These are phyloP conservation scores for Kalaharituber pfeilii DNA, from an alignment of 2,329 filamentous ascomycete species.

Conservation along the genomic window DNA sequence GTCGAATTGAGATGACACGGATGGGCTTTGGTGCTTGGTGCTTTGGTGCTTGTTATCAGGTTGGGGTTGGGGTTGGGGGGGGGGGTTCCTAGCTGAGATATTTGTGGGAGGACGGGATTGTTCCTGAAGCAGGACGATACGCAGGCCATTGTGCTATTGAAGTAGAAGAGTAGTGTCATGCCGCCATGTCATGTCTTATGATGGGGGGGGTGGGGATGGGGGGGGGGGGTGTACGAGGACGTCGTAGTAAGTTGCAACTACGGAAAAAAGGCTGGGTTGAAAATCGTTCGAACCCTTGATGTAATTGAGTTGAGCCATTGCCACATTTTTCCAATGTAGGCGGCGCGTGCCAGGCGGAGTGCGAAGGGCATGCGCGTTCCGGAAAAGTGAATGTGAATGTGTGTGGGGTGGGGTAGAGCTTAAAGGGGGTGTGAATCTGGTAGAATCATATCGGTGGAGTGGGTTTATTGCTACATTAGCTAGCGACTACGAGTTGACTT, in stretches of 20 bases:
- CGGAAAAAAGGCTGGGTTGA: conserved; percentile 9
- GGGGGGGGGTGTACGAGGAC: background rate
- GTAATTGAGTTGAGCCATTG: conserved; percentile 18
- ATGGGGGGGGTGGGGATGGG: background rate
- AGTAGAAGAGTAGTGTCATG: conserved; percentile 13
- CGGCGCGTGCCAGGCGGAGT: conserved; percentile 18
- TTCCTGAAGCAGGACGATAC: conserved; percentile 6
- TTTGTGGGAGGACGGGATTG: conserved; percentile 8
- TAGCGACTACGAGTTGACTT: background rate
- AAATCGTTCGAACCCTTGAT: conserved; percentile 17
- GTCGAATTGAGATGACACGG: background rate
- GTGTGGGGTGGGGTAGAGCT: background rate
- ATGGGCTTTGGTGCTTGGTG: background rate
- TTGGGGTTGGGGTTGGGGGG: conserved; percentile 6
- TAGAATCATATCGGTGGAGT: background rate
- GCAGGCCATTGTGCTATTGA: conserved; percentile 12
- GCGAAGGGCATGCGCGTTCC: conserved; percentile 8
- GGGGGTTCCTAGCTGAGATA: conserved; percentile 1
- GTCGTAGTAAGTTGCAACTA: conserved; percentile 8
- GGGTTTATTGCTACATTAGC: background rate
- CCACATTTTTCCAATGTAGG: conserved; percentile 17
- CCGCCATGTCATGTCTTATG: conserved; percentile 17
- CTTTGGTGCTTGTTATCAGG: background rate
- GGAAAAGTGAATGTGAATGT: background rate
- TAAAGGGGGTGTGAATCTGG: background rate